These are phyloP conservation scores for Hyphopichia wangnamkhiaoensis DNA, from an alignment of 1,139 yeast species.

Conservation along the genomic window DNA sequence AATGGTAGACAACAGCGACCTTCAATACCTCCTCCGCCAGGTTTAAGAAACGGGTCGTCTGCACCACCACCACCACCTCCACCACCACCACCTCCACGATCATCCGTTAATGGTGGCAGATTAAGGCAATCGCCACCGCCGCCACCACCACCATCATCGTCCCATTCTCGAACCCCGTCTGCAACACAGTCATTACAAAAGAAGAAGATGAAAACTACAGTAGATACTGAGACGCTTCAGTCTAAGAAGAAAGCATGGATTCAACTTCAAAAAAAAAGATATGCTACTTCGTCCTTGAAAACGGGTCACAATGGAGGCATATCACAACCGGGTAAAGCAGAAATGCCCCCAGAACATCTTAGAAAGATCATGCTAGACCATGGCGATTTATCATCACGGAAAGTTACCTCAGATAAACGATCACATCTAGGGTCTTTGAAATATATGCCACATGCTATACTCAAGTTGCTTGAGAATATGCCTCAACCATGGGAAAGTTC, in stretches of 20 bases:
- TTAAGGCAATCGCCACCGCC: constrained; percentile 13
- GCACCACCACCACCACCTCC: constrained; percentile 17
- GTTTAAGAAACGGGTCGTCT: constrained; percentile 3
- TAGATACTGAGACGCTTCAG: constrained; percentile 25
- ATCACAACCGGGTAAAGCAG: constrained; percentile 65
- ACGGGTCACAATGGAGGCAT: constrained; percentile 30
- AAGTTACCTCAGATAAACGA: constrained; percentile 83
- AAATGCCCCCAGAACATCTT: constrained; percentile 94
- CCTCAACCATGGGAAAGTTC: constrained; percentile 98
- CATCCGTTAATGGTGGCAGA: neutral
- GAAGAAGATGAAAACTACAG: too few relatives aligned
- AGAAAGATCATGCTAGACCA: constrained; percentile 83
- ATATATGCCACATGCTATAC: constrained; percentile 92
- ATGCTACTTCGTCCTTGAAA: constrained; percentile 19
- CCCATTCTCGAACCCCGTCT: too few relatives aligned
- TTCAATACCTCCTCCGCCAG: constrained; percentile 14
- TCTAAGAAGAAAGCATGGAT: constrained; percentile 64
- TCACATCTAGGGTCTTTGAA: constrained; percentile 89
- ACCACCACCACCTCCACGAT: constrained; percentile 19
- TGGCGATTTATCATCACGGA: constrained; percentile 79
- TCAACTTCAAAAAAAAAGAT: constrained; percentile 61
- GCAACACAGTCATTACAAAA: too few relatives aligned
- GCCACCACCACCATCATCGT: constrained; percentile 12
- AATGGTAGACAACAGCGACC: constrained; percentile 7
- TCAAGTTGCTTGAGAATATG: constrained; percentile 90